These are phyloP conservation scores for Penicillium diatomitis DNA, from an alignment of 495 filamentous ascomycete species.

Conservation along the genomic window DNA sequence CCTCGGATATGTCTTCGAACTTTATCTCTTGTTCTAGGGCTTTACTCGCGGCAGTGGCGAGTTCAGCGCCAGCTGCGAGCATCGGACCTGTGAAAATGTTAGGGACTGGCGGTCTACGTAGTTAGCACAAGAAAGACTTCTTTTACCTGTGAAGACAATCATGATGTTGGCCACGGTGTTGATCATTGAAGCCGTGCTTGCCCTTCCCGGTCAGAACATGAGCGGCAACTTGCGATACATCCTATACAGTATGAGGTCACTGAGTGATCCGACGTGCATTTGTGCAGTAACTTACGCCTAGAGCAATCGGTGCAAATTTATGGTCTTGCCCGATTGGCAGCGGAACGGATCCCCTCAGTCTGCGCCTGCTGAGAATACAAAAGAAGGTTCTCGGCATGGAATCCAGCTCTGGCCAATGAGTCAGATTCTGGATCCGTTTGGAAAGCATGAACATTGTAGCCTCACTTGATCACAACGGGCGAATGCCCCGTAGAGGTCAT, in stretches of 20 bases:
- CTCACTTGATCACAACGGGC: conserved; percentile 43
- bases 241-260: conserved; percentile 14
- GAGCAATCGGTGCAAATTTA: conserved; percentile 45
- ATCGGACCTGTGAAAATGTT: conserved; percentile 31
- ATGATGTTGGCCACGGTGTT: conserved; percentile 47
- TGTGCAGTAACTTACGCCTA: conserved; percentile 25
- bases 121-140: neutral
- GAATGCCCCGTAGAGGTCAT: conserved; percentile 30
- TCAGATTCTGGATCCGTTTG: neutral
- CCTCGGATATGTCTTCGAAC: conserved; percentile 42
- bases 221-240: conserved; percentile 42
- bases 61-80: conserved; percentile 41
- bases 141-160: conserved; percentile 41
- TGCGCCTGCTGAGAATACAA: conserved; percentile 40
- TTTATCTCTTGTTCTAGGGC: conserved; percentile 23
- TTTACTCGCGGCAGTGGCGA: conserved; percentile 38
- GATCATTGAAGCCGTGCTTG: conserved; percentile 46
- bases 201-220: conserved; percentile 43
- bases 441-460: neutral
- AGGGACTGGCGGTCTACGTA: neutral
- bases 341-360: conserved; percentile 32
- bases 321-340: conserved; percentile 41
- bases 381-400: conserved; percentile 50
- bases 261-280: neutral
- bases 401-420: conserved; percentile 30